These are phyloP conservation scores for Cryptococcus sp. DNA, from an alignment of 1,284 basidiomycete genomes.

Conservation along the genomic window DNA sequence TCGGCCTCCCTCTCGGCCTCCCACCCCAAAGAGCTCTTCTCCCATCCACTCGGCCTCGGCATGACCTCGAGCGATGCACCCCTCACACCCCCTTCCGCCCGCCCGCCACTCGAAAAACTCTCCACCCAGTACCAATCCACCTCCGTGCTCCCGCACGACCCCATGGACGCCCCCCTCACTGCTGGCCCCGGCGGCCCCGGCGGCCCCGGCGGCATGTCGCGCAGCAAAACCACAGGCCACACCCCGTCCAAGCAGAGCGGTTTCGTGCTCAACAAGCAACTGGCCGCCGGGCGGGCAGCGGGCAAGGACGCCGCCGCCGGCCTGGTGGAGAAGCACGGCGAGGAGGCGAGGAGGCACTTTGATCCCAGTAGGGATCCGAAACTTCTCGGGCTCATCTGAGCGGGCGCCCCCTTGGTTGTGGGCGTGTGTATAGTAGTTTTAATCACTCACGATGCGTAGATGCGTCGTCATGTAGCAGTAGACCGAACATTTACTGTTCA, in stretches of 20 bases:
- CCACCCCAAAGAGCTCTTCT: not conserved
- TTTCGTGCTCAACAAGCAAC: constrained; percentile 1
- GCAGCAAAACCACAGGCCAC: constrained; percentile 15
- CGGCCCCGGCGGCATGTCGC: constrained; percentile 1
- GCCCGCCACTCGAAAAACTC: too few relatives aligned
- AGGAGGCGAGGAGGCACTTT: constrained; percentile 31
- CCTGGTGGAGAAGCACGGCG: not conserved
- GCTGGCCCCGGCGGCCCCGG: not conserved
- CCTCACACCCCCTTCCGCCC: not conserved
- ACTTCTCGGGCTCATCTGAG: constrained; percentile 34
- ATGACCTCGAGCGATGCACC: not conserved
- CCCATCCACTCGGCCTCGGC: not conserved
- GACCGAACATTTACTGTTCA: too few relatives aligned
- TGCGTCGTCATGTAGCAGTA: too few relatives aligned
- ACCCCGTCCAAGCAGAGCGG: constrained; percentile 14
- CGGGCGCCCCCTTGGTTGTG: too few relatives aligned
- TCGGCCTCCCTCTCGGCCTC: constrained; percentile 3
- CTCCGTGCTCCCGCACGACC: not conserved
- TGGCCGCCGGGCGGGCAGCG: not conserved
- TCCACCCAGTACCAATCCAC: not conserved
- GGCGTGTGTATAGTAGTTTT: too few relatives aligned
- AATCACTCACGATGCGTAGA: too few relatives aligned
- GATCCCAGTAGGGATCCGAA: constrained; percentile 43
- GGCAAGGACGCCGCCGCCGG: not conserved
- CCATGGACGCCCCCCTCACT: not conserved